Base-by-base conservation (phyloP, 1,284 basidiomycete species). In the Termitomyces sp. region DNA sequence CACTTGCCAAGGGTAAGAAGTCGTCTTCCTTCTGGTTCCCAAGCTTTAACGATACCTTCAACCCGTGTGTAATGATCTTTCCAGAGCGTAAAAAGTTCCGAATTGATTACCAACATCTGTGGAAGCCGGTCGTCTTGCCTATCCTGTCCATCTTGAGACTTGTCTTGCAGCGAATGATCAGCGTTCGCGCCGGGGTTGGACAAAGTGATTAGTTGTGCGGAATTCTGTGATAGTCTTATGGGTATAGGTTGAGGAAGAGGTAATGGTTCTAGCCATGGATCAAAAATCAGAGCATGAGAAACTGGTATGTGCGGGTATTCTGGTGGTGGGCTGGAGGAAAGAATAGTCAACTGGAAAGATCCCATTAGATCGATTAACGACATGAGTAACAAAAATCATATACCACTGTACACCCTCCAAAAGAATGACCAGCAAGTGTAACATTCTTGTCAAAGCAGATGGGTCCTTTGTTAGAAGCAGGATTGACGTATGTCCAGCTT, bases 241-340 rank as follows among this genome's bases (percentile, higher is more conserved):
- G 70, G 73, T 43, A 62, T 61, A 10, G 81, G 82, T 1, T 80
- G 80, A 24, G 84, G 83, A 17, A 74, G 67, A 1, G 83, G 77
- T 17, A 90, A 64, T 15, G 90, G 87, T 54, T 91, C 88, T 15
- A 90, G 68, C 90, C 90, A 92, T 36, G 89, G 90, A 67, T 92
- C 90, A 8, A 90, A 75, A 19, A 83, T 72, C 13, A 91, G 64
- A 2, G 76, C 79, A 52, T 80, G 78, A 7, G 73, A 71, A 40
- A 85, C 67, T 0, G 83, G 82, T 48, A 90, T 73, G 1, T 66
- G 64, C 6, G 63, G 45, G 57, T 77, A 72, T 3, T 67, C 68
- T 4, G 67, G 67, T 4, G 78, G 73, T 3, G 79, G 73, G 12
- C 71, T 63, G 1, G 70, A 73, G 10, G 82, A 82, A 12, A 86